Conservation (phyloP, 2,329 filamentous ascomycete genomes). For the Aspergillus sergii region DNA sequence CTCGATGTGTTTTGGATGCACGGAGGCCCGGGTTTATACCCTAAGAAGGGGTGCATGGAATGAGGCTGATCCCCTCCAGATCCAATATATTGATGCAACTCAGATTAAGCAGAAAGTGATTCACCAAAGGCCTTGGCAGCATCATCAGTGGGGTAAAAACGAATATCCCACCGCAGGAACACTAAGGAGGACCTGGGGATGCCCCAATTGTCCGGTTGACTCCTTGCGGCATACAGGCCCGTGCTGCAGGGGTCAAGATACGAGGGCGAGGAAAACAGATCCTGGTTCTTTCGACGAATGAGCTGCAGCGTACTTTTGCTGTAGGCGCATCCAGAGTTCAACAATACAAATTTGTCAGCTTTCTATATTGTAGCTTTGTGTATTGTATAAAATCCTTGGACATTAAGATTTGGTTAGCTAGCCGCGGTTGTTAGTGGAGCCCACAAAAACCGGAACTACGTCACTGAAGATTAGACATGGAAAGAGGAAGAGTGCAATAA, state of each 20-base stretch:
- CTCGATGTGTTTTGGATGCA: neutral
- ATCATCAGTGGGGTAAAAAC: constrained; percentile 10
- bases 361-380: neutral
- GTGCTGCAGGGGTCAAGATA: constrained; percentile 23
- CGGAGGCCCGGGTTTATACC: neutral
- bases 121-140: constrained; percentile 11
- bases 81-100: constrained; percentile 19
- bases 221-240: constrained; percentile 32
- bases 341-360: neutral
- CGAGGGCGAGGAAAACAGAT: neutral
- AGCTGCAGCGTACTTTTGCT: neutral
- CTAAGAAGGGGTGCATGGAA: neutral
- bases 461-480: neutral
- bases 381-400: neutral
- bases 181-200: constrained; percentile 19
- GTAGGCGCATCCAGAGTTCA: too few species aligned
- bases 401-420: neutral
- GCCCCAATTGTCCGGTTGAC: constrained; percentile 20
- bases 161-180: constrained; percentile 16
- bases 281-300: neutral
- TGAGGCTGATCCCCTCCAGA: neutral
- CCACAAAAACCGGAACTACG: neutral
- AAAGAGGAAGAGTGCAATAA: neutral
- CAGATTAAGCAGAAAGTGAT: constrained; percentile 1
- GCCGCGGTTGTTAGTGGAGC: neutral